Percentiles rank a stretch among this genome's conserved stretches.
Evolutionary conservation across 2,329 filamentous ascomycete species (phyloP).

Genomic region (Fusarium guadeloupense): DNA sequence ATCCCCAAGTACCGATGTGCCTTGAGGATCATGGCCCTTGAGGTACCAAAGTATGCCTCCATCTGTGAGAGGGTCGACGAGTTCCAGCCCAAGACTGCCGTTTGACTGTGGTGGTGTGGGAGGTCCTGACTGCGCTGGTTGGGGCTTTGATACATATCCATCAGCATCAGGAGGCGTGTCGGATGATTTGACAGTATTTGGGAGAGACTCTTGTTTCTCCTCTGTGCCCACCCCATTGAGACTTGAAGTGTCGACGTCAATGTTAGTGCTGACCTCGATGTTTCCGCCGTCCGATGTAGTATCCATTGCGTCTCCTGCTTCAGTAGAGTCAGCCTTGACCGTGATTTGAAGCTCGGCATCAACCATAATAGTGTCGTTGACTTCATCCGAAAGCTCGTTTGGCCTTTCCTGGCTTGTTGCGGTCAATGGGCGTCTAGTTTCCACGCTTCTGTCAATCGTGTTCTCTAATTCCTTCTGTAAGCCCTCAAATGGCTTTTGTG

Average conservation of each 20-base stretch:
- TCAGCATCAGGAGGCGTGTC: constrained; percentile 61
- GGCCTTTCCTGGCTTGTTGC: constrained; percentile 49
- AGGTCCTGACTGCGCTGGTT: constrained; percentile 54
- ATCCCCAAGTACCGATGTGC: constrained; percentile 82
- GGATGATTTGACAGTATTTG: constrained; percentile 40
- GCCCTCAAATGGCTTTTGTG: constrained; percentile 72
- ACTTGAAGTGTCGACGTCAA: constrained; percentile 58
- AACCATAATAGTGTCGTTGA: constrained; percentile 61
- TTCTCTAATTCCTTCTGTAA: constrained; percentile 78
- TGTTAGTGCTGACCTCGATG: constrained; percentile 57
- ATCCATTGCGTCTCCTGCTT: constrained; percentile 48
- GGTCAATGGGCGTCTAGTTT: constrained; percentile 57
- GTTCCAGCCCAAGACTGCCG: constrained; percentile 62
- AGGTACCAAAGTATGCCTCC: constrained; percentile 93
- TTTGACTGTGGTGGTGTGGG: constrained; percentile 75
- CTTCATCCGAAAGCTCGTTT: constrained; percentile 52
- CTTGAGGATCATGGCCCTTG: constrained; percentile 78
- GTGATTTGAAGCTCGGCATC: constrained; percentile 61
- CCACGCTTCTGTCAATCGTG: constrained; percentile 75
- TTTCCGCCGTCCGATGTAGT: constrained; percentile 52
- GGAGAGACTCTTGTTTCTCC: constrained; percentile 39
- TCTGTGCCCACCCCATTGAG: constrained; percentile 44
- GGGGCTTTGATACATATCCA: constrained; percentile 52
- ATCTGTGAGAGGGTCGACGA: constrained; percentile 65
- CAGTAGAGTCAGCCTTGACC: constrained; percentile 46